A percentile compares a stretch with the other conserved stretches of the same genome.
These are phyloP conservation scores for Catharanthus roseus DNA, from an alignment of 257 asterid species.

Conservation along the genomic window DNA sequence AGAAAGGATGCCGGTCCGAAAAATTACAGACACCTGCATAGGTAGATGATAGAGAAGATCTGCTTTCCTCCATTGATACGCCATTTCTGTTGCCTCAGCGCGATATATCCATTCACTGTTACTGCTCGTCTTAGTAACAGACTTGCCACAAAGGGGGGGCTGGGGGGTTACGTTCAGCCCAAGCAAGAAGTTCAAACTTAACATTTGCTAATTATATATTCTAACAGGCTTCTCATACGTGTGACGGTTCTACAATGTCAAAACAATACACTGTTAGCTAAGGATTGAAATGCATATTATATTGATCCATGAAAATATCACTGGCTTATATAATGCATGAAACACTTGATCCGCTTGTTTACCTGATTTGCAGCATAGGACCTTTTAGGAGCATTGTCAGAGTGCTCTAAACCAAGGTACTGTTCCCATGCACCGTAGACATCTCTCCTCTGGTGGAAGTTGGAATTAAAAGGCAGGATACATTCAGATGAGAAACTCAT, in stretches of 20 bases:
- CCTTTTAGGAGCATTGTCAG: slow-evolving; percentile 58
- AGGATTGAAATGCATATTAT: neutral
- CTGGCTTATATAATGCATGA: no score
- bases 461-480: slow-evolving; percentile 11
- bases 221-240: slow-evolving; percentile 62
- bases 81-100: neutral
- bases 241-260: slow-evolving; percentile 59
- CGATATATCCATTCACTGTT: neutral
- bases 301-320: neutral
- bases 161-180: slow-evolving; percentile 17
- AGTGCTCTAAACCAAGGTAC: slow-evolving; percentile 63
- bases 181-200: slow-evolving; percentile 7
- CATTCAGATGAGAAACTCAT: neutral
- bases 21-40: slow-evolving; percentile 23
- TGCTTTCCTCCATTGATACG: slow-evolving; percentile 4
- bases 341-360: neutral
- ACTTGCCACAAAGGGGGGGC: neutral
- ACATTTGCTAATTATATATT: slow-evolving; percentile 51
- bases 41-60: slow-evolving; percentile 6
- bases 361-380: slow-evolving; percentile 60
- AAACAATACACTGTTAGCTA: neutral
- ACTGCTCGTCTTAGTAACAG: slow-evolving; percentile 9
- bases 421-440: slow-evolving; percentile 71
- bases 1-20: slow-evolving; percentile 25
- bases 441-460: slow-evolving; percentile 47